Base-by-base conservation (phyloP, 2,329 filamentous ascomycete genomes). In the Tolypocladium ophioglossoides region DNA sequence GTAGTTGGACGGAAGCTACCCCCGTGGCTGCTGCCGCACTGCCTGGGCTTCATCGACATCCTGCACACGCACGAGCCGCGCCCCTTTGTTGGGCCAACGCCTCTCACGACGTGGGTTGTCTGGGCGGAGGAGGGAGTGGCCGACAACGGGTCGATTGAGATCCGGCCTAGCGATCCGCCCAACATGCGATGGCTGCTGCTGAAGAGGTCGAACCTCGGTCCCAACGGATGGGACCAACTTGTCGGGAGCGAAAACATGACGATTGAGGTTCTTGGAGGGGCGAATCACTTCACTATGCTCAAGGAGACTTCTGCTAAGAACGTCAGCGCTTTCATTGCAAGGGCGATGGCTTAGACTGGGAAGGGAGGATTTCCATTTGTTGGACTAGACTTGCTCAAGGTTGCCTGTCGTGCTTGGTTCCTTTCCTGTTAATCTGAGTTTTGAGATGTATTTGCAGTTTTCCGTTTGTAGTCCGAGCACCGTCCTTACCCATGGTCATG, bases 241-340 rank as follows among this genome's bases (percentile, higher is more conserved):
- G 14, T 61, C 20, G 58, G 58, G 14, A 78, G 78, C 2, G 78
- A 83, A 55, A 87, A 88, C 65, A 77, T 83, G 22, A 88, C 84
- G 84, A 83, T 83, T 32, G 80, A 86, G 67, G 83, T 83, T 44
- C 70, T 87, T 40, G 80, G 83, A 39, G 79, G 82, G 18, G 86
- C 84, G 2, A 86, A 89, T 63, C 85, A 89, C 70, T 89, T 89
- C 70, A 82, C 78, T 22, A 89, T 89, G 85, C 88, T 89, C 84
- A 40, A 52, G 22, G 49, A 49, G n/a, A 11, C 50, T 3, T 3
- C 22, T 4, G 24, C 46, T 40, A 30, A 30, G 9, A 16, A 3
- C 3, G 41, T 46, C n/a, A 27, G 41, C 16, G 41, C 20, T 20
- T 46, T 46, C 12, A 11, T 46, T 1, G 10, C 41, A 24, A 46